phyloP scores from a whole-genome alignment of 2,329 filamentous ascomycete species.

The Penicillium sp. region DNA sequence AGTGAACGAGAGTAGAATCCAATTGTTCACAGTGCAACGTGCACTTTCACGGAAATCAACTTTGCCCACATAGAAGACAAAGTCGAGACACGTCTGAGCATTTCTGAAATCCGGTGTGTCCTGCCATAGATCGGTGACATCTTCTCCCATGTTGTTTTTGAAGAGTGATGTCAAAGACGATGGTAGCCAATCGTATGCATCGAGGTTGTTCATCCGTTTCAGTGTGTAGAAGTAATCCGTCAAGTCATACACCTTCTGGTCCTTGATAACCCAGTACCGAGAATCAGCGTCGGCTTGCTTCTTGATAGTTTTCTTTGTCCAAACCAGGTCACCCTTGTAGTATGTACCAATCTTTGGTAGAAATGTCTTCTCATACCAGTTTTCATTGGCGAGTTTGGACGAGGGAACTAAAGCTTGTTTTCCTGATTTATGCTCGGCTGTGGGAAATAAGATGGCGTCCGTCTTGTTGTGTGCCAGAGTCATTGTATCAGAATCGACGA shows the following conservation, averaged over 20 bases:
- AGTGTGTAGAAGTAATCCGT: slow-evolving; percentile 87
- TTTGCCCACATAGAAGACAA: slow-evolving; percentile 78
- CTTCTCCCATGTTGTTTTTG: slow-evolving; percentile 71
- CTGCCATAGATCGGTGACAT: slow-evolving; percentile 70
- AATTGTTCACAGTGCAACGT: slow-evolving; percentile 84
- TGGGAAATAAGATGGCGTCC: slow-evolving; percentile 55
- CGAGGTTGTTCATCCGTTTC: slow-evolving; percentile 55
- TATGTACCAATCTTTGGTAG: slow-evolving; percentile 77
- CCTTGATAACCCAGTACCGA: slow-evolving; percentile 77
- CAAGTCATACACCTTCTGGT: slow-evolving; percentile 78
- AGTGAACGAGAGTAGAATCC: slow-evolving; percentile 83
- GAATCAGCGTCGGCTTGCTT: slow-evolving; percentile 65
- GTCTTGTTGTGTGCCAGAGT: slow-evolving; percentile 59
- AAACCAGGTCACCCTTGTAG: slow-evolving; percentile 84
- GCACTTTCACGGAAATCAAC: slow-evolving; percentile 78
- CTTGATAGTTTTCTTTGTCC: slow-evolving; percentile 58
- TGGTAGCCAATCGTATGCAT: slow-evolving; percentile 71
- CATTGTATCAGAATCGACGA: slow-evolving; percentile 62
- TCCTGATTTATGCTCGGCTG: slow-evolving; percentile 71
- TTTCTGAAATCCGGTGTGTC: slow-evolving; percentile 55
- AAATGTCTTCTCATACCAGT: slow-evolving; percentile 79
- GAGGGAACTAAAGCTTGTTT: slow-evolving; percentile 54
- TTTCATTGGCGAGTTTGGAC: slow-evolving; percentile 58
- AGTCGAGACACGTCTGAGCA: slow-evolving; percentile 76
- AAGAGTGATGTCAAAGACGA: slow-evolving; percentile 65